Conservation (phyloP, 306 rosid species). For the Pterocarpus macrocarpus region DNA sequence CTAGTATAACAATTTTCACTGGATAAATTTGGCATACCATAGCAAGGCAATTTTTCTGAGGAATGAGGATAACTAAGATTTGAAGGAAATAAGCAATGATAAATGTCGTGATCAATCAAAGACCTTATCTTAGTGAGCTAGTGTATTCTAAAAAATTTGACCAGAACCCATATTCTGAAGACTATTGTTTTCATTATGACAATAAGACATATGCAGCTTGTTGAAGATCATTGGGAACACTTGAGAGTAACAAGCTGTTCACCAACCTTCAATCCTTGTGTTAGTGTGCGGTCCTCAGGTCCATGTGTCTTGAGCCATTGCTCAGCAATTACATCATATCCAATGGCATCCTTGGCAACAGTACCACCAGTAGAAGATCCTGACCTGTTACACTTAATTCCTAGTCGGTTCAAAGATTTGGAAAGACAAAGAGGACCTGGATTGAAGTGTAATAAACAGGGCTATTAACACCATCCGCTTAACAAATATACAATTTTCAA, state of each 20-base stretch:
- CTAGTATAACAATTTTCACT: too few species aligned
- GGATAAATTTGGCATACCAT: too few species aligned
- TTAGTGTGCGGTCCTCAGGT: constrained; percentile 88
- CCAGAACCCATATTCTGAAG: too few species aligned
- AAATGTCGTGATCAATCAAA: too few species aligned
- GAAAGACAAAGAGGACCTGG: neutral
- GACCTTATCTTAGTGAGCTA: too few species aligned
- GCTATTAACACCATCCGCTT: neutral
- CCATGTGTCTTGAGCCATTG: constrained; percentile 89
- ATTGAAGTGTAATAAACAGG: neutral
- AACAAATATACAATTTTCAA: neutral
- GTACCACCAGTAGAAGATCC: constrained; percentile 70
- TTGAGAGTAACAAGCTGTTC: neutral
- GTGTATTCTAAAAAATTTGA: too few species aligned
- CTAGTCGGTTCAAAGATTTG: neutral
- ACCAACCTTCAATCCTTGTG: constrained; percentile 86
- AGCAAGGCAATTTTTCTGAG: too few species aligned
- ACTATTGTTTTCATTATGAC: too few species aligned
- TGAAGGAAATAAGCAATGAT: too few species aligned
- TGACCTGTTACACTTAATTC: constrained; percentile 50
- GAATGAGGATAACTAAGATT: too few species aligned
- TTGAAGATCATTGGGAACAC: neutral
- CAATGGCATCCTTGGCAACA: constrained; percentile 86
- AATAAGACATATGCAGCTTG: too few species aligned
- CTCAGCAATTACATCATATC: constrained; percentile 80